Percentiles rank a stretch among this genome's conserved stretches.
These are phyloP conservation scores for Pyrenochaeta sp. DNA, from an alignment of 2,329 filamentous ascomycete genomes.

Conservation along the genomic window DNA sequence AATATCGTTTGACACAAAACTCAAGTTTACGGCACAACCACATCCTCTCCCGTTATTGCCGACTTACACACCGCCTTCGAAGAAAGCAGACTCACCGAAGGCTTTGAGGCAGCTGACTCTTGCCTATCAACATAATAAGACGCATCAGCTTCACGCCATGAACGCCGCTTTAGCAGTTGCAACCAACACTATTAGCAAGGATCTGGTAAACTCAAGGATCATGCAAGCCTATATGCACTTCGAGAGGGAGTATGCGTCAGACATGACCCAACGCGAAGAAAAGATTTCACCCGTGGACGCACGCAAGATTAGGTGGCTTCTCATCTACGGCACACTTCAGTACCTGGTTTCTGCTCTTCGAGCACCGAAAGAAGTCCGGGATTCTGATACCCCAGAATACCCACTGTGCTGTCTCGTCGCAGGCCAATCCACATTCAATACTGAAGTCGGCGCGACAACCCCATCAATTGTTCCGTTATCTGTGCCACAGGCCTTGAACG, in stretches of 20 bases:
- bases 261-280: conserved; percentile 61
- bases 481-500: conserved; percentile 22
- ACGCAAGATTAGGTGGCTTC: conserved; percentile 79
- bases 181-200: conserved; percentile 53
- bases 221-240: conserved; percentile 75
- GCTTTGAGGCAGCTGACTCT: conserved; percentile 46
- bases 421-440: conserved; percentile 51
- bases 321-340: conserved; percentile 77
- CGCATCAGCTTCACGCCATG: conserved; percentile 58
- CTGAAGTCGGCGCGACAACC: conserved; percentile 19
- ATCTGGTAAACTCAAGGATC: conserved; percentile 56
- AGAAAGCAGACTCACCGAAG: conserved; percentile 41
- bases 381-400: conserved; percentile 65
- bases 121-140: conserved; percentile 48
- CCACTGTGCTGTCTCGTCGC: conserved; percentile 59
- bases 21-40: conserved; percentile 65
- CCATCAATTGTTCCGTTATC: conserved; percentile 14
- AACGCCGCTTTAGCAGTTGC: conserved; percentile 62
- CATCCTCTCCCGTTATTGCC: conserved; percentile 75
- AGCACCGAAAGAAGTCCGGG: conserved; percentile 67
- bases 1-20: conserved; percentile 68
- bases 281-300: conserved; percentile 70
- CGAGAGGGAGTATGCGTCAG: conserved; percentile 65
- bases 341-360: conserved; percentile 71
- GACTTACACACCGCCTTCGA: conserved; percentile 32